Evolutionary conservation across 345 rosid species (phyloP), one percentile per base, ranked within the genome.

Genomic region (Mallotus nudiflorus): DNA sequence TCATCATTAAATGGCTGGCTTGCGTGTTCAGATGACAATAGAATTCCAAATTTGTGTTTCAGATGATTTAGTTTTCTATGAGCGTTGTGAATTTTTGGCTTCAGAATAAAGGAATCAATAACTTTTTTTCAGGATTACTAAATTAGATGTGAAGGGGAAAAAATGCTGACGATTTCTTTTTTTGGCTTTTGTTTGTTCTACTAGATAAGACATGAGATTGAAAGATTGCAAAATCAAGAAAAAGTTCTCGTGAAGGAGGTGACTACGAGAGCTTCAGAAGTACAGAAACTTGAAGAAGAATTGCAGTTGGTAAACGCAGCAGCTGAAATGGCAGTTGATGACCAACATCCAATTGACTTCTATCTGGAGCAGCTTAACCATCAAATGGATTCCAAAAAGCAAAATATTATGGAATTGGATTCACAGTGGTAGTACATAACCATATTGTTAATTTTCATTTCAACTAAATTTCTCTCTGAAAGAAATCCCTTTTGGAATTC

Each of bases 281-380:
- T 82, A 48, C 40, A 20, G 52, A 62, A 71, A 66, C 90, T 88
- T 74, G 82, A 85, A 24, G 60, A 82, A 73, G 90, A 93, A 75
- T 58, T 85, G 62, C 80, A 87, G 65, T 77, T 81, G 62, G 78
- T 86, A 59, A 83, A 82, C 77, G 80, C 76, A 10, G 92, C 90
- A 7, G 73, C 86, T 15, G 85, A 82, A 75, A 82, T 80, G 83
- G 88, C 83, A 67, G 81, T 84, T 64, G 86, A 82, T 66, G 77
- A 75, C 27, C 78, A 75, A 46, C 83, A 78, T 72, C 74, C 85
- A 31, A 42, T 64, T 75, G 88, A 86, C 14, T 82, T 73, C 76
- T 80, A 83, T 77, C 70, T 83, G 62, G 72, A 85, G 70, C 82
- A 75, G 81, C 89, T 89, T 48, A 74, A 81, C 53, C 73, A 82